Percentiles rank a stretch among this genome's conserved stretches.
These are phyloP conservation scores for Leishmania gerbilli DNA, from an alignment of 208 protist genomes.

Conservation along the genomic window DNA sequence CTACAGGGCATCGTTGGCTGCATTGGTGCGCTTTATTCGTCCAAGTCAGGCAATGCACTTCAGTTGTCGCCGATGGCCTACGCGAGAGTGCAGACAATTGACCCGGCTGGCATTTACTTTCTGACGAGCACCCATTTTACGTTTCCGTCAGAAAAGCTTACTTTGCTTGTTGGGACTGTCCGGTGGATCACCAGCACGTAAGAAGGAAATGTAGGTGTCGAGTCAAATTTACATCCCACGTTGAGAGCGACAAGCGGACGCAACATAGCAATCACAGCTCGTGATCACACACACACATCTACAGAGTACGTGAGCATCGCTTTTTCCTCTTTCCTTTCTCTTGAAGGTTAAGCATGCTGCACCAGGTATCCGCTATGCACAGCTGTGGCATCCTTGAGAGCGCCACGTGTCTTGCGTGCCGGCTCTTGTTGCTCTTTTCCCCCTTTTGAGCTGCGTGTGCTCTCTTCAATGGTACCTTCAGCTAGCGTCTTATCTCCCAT, in stretches of 20 bases:
- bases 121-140: constrained; percentile 78
- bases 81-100: constrained; percentile 67
- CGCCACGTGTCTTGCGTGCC: not conserved
- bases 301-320: not conserved
- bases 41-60: constrained; percentile 44
- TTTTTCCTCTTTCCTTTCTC: not conserved
- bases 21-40: constrained; percentile 63
- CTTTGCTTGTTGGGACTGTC: constrained; percentile 67
- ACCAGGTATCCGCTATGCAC: not conserved
- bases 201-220: not conserved
- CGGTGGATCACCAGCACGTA: constrained; percentile 76
- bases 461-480: not conserved
- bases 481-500: not conserved
- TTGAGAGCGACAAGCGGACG: not conserved
- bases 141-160: constrained; percentile 69
- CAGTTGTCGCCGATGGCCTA: constrained; percentile 60
- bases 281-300: not conserved
- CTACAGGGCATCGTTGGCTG: constrained; percentile 75
- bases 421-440: not conserved
- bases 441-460: not conserved
- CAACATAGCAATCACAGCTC: not conserved
- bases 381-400: not conserved
- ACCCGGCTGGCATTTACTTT: constrained; percentile 69
- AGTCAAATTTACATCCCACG: not conserved
- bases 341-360: not conserved